These are phyloP conservation scores for Sechiopsis laciniata DNA, from an alignment of 306 rosid species.

Conservation along the genomic window DNA sequence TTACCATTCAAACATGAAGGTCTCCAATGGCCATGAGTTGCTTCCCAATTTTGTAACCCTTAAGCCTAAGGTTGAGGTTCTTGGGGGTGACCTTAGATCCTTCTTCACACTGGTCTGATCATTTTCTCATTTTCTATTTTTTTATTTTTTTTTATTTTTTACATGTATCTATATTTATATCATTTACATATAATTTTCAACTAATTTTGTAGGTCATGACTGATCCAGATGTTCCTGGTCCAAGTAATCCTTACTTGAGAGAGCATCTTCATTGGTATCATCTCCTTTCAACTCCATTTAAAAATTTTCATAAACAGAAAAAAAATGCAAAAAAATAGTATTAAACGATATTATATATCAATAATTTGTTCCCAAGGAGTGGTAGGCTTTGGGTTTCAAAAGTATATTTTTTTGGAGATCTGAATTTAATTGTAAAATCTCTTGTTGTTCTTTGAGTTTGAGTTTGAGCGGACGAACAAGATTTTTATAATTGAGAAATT, in stretches of 20 bases:
- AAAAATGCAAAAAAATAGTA: not conserved
- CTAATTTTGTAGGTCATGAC: conserved; percentile 54
- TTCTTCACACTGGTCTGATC: conserved; percentile 68
- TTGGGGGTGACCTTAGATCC: conserved; percentile 79
- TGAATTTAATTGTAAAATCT: too few relatives aligned
- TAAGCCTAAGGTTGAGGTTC: conserved; percentile 79
- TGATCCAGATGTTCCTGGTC: conserved; percentile 96
- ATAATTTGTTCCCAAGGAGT: too few relatives aligned
- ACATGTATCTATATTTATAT: not conserved
- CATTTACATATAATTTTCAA: not conserved
- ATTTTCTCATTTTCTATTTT: not conserved
- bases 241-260: conserved; percentile 85
- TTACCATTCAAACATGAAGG: conserved; percentile 52
- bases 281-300: not conserved
- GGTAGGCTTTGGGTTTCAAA: too few relatives aligned
- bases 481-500: too few relatives aligned
- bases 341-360: too few relatives aligned
- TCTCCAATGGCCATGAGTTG: conserved; percentile 71
- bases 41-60: conserved; percentile 51
- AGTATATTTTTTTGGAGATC: too few relatives aligned
- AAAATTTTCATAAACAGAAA: not conserved
- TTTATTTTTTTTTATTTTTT: not conserved
- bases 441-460: too few relatives aligned
- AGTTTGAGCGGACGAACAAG: too few relatives aligned
- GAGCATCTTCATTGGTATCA: conserved; percentile 86